Conservation (phyloP, 257 asterid species). For the Nicotiana obtusifolia region DNA sequence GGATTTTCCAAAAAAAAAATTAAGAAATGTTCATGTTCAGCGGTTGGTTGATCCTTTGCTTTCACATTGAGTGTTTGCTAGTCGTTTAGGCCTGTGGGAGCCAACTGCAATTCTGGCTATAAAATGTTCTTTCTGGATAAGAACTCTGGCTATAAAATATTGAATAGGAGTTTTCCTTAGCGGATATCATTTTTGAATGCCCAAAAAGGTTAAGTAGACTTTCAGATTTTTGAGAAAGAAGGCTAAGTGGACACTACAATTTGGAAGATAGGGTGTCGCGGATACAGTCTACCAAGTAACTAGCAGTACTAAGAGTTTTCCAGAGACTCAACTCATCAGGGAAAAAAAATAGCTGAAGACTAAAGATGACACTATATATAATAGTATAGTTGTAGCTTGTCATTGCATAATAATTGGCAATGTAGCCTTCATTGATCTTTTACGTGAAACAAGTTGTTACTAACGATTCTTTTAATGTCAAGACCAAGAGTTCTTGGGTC, state of each 20-base stretch:
- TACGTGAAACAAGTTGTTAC: not conserved
- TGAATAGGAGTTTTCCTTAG: not conserved
- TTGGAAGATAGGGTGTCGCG: not conserved
- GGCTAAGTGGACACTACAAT: not conserved
- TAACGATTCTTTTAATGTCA: not conserved
- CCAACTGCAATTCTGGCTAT: not conserved
- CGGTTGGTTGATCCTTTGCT: not conserved
- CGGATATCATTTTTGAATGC: not conserved
- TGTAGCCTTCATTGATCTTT: not conserved
- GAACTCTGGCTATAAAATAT: not conserved
- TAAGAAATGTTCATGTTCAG: not conserved
- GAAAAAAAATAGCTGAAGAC: no score
- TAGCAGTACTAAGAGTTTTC: not conserved
- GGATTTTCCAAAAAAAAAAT: not conserved
- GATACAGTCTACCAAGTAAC: not conserved
- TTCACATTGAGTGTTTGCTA: not conserved
- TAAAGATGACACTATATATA: not conserved
- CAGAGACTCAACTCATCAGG: not conserved
- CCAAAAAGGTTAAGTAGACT: not conserved
- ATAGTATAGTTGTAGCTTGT: not conserved
- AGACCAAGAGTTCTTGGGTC: not conserved
- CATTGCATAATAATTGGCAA: not conserved
- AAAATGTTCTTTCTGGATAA: not conserved
- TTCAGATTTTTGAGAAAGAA: not conserved
- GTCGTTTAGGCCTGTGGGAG: not conserved